These are phyloP conservation scores for Anthracocystis panici-leucophaei DNA, from an alignment of 1,284 basidiomycete species.

Conservation along the genomic window DNA sequence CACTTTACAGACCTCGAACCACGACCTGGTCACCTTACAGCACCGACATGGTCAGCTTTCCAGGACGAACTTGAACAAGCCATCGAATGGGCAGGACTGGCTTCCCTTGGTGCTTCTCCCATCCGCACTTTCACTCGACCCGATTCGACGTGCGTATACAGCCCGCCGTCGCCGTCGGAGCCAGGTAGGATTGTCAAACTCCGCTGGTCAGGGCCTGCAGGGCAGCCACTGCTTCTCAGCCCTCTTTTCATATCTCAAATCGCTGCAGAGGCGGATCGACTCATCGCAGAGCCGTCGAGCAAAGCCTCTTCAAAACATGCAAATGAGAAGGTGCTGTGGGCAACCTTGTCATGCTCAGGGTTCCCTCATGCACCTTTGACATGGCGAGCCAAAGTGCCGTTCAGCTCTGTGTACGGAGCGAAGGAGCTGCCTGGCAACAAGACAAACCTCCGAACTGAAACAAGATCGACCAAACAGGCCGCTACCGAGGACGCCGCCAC, in stretches of 20 bases:
- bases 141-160: conserved; percentile 36
- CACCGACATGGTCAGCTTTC: conserved; percentile 24
- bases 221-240: conserved; percentile 24
- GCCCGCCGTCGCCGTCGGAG: conserved; percentile 13
- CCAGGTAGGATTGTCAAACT: conserved; percentile 32
- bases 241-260: conserved; percentile 25
- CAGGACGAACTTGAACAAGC: conserved; percentile 27
- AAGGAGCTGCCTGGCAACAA: conserved; percentile 32
- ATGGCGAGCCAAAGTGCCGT: conserved; percentile 42
- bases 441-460: neutral
- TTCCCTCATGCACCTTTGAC: conserved; percentile 56
- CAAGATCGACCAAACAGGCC: neutral
- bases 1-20: conserved; percentile 30
- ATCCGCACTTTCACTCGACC: conserved; percentile 31
- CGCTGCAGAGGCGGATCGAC: conserved; percentile 15
- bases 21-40: neutral
- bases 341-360: conserved; percentile 36
- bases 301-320: neutral
- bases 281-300: conserved; percentile 2
- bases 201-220: conserved; percentile 11
- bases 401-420: conserved; percentile 32
- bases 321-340: conserved; percentile 22
- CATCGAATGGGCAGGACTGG: conserved; percentile 48
- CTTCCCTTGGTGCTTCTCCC: conserved; percentile 18
- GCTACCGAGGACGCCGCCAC: neutral